Conservation (phyloP, 2,329 filamentous ascomycete species). For the Trichoderma koningiopsis region DNA sequence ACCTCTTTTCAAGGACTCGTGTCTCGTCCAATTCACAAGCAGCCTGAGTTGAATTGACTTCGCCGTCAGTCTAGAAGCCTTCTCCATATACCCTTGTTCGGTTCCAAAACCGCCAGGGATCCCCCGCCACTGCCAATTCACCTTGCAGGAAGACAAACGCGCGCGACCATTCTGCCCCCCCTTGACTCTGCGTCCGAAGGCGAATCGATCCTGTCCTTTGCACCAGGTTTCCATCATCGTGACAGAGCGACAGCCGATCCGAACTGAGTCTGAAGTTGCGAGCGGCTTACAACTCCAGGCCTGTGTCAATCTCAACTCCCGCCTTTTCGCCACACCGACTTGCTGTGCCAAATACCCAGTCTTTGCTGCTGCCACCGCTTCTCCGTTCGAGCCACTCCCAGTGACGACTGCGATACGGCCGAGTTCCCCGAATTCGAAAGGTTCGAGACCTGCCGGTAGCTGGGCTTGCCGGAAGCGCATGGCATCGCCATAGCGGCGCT, state of each 20-base stretch:
- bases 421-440: background rate
- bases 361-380: conserved; percentile 5
- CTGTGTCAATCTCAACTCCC: conserved; percentile 21
- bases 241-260: background rate
- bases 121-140: conserved; percentile 32
- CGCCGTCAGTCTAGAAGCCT: background rate
- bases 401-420: background rate
- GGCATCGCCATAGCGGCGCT: conserved; percentile 29
- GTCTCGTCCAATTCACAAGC: background rate
- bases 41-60: background rate
- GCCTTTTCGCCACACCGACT: conserved; percentile 21
- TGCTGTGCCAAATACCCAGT: background rate
- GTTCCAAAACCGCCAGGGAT: conserved; percentile 16
- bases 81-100: conserved; percentile 13
- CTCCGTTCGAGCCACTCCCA: background rate
- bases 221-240: conserved; percentile 5
- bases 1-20: background rate
- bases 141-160: conserved; percentile 28
- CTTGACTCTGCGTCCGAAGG: conserved; percentile 4
- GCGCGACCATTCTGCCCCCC: conserved; percentile 7
- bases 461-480: conserved; percentile 30
- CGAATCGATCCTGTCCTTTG: conserved; percentile 15
- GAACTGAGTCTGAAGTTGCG: conserved; percentile 2
- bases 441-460: background rate
- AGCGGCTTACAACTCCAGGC: background rate